Base-by-base conservation (phyloP, 2,329 filamentous ascomycete species). In the Ceratocystis eucalypticola region DNA sequence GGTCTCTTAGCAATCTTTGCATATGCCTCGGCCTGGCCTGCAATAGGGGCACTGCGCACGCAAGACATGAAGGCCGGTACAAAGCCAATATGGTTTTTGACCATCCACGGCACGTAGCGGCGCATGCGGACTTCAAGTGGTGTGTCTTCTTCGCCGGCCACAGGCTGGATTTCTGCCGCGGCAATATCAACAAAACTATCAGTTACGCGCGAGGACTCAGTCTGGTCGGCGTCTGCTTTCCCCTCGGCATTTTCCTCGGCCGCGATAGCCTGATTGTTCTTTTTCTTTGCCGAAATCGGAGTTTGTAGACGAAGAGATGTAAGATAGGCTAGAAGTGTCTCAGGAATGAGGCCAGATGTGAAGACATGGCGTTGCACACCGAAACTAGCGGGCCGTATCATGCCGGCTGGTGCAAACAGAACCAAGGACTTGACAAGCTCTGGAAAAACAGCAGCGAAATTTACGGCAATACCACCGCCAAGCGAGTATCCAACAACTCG, bases 401-500 rank as follows among this genome's bases (percentile, higher is more conserved):
- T 79, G 0, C 92, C 92, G 0, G 86, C 81, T 0, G 92, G 91
- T 0, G 91, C 90, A 53, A 96, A 81, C 5, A 96, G 81, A 10
- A 94, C 79, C 25, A 96, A 78, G 8, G 81, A 83, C 12, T 81
- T 80, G 15, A 96, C 80, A 66, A 93, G 77, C 61, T 82, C 73
- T 0, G 89, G 88, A 72, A 92, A 91, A 67, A 85, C 82, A 8
- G 83, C 83, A 5, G 89, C 84, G 72, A 95, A 93, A 68, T 86
- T 83, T 5, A 86, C 84, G 3, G 86, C 85, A 66, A 96, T 86
- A 64, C 88, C 89, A 61, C 91, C 91, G 67, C 91, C 91, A 0
- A 96, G 81, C 0, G 88, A 92, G 75, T 94, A 96, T 10, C 91
- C 91, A 12, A 92, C 76, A 22, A 96, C 75, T 61, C 81, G 81